phyloP scores from a whole-genome alignment of 225 moss, liverwort and hornwort genomes.

The Takakia lepidozioides region DNA sequence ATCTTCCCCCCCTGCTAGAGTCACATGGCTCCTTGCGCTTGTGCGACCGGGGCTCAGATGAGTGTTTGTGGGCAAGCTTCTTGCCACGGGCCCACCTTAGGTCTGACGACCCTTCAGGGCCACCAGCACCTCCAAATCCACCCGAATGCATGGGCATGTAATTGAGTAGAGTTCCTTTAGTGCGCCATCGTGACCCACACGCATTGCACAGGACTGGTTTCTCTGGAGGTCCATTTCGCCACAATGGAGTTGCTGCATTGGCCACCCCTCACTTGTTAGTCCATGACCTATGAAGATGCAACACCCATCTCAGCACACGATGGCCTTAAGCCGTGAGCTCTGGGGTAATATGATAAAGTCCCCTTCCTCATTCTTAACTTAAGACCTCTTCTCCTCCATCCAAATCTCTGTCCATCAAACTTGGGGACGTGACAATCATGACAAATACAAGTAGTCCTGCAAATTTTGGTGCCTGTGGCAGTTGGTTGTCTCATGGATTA shows the following conservation, averaged over 20 bases:
- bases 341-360: no score
- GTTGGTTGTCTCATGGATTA: no score
- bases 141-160: slow-evolving; percentile 99
- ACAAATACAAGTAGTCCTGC: no score
- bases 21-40: slow-evolving; percentile 77
- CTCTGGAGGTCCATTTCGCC: slow-evolving; percentile 94
- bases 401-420: no score
- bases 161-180: slow-evolving; percentile 81
- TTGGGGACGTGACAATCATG: no score
- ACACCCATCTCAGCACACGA: no score
- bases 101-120: slow-evolving; percentile 39
- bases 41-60: slow-evolving; percentile 63
- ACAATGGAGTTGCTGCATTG: slow-evolving; percentile 80
- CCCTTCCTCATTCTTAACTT: no score
- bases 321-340: no score
- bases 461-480: no score
- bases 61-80: slow-evolving; percentile 51
- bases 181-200: slow-evolving; percentile 95
- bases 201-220: slow-evolving; percentile 95
- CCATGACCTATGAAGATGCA: no score
- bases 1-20: no score
- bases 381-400: no score
- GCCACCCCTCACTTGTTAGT: slow-evolving; percentile 1
- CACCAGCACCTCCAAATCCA: slow-evolving; percentile 56
- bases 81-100: slow-evolving; percentile 53